Evolutionary conservation across 495 filamentous ascomycete genomes (phyloP).

Genomic region (Aspergillus coremiiformis): DNA sequence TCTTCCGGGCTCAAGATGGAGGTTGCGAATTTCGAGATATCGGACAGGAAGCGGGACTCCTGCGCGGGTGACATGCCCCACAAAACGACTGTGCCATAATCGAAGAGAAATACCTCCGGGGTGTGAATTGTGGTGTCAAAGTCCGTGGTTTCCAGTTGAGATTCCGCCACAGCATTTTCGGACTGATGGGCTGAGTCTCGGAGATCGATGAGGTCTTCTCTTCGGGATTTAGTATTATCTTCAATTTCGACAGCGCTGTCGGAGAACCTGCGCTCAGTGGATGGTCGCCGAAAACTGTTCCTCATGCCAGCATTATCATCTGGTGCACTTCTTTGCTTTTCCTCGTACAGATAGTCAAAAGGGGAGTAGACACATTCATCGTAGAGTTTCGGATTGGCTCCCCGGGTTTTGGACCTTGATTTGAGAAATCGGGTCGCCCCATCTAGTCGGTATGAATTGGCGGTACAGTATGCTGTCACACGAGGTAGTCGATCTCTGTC

Average conservation of each 20-base stretch:
- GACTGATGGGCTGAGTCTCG: constrained; percentile 29
- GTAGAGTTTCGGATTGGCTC: constrained; percentile 79
- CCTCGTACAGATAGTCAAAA: constrained; percentile 60
- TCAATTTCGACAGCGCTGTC: constrained; percentile 54
- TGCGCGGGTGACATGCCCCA: constrained; percentile 90
- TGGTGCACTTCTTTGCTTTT: constrained; percentile 30
- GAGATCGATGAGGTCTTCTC: constrained; percentile 50
- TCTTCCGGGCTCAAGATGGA: constrained; percentile 85
- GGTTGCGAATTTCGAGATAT: constrained; percentile 89
- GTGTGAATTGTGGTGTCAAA: constrained; percentile 69
- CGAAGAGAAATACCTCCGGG: constrained; percentile 90
- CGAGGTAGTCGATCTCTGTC: constrained; percentile 80
- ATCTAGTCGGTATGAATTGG: constrained; percentile 81
- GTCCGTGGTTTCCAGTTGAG: constrained; percentile 25
- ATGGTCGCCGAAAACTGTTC: constrained; percentile 24
- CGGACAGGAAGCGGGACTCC: constrained; percentile 82
- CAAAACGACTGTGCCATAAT: constrained; percentile 99
- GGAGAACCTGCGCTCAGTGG: constrained; percentile 57
- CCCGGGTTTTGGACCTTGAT: constrained; percentile 62
- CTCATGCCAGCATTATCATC: constrained; percentile 17
- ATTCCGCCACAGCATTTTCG: constrained; percentile 19
- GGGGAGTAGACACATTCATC: constrained; percentile 97
- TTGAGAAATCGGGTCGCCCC: constrained; percentile 84
- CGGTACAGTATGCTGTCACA: constrained; percentile 94
- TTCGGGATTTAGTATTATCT: constrained; percentile 38